phyloP scores from a whole-genome alignment of 768 basidiomycete species.

The Fibroporia radiculosa region DNA sequence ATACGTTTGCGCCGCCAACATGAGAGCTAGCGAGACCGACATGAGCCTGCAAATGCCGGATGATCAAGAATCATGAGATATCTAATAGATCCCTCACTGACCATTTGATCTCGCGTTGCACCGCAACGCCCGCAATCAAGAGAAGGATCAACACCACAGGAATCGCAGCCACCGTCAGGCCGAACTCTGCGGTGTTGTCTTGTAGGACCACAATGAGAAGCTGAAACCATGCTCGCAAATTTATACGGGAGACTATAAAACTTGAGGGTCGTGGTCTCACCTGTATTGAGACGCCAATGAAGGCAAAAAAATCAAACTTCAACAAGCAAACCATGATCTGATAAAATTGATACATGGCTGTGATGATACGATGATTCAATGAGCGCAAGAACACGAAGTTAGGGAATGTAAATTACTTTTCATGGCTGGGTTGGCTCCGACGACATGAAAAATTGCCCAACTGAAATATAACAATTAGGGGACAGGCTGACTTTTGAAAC shows the following conservation, averaged over 20 bases:
- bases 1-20: constrained; percentile 71
- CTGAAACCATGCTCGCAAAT: constrained; percentile 27
- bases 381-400: neutral
- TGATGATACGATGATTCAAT: neutral
- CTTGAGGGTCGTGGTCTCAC: constrained; percentile 26
- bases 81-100: constrained; percentile 23
- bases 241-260: neutral
- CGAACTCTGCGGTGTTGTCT: constrained; percentile 65
- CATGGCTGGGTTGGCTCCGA: constrained; percentile 79
- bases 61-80: constrained; percentile 1
- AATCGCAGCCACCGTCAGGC: constrained; percentile 74
- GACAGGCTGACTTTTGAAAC: neutral
- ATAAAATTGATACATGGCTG: constrained; percentile 86
- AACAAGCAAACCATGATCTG: constrained; percentile 83
- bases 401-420: constrained; percentile 47
- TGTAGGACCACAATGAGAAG: constrained; percentile 73
- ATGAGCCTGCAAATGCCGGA: constrained; percentile 46
- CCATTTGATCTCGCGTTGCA: constrained; percentile 78
- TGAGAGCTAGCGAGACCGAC: constrained; percentile 61
- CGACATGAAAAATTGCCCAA: constrained; percentile 88
- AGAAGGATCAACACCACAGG: constrained; percentile 69
- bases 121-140: constrained; percentile 56
- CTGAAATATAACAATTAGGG: constrained; percentile 27
- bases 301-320: constrained; percentile 88
- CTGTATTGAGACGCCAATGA: constrained; percentile 86